Evolutionary conservation across 345 rosid genomes (phyloP).

Genomic region (Sonneratia caseolaris): DNA sequence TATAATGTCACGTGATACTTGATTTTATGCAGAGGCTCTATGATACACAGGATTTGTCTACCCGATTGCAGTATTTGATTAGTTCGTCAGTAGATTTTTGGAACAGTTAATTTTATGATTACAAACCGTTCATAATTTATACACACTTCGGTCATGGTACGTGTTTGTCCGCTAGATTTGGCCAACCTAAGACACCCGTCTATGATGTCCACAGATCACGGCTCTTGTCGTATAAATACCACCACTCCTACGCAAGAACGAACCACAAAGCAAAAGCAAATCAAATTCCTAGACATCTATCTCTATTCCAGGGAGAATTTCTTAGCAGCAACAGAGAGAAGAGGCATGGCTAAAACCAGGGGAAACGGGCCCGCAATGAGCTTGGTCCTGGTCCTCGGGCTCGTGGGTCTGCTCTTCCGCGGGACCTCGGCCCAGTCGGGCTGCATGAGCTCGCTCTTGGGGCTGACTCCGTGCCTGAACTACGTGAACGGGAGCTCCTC

Average conservation of each 20-base stretch:
- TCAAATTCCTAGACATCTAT: neutral
- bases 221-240: constrained; percentile 3
- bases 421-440: constrained; percentile 24
- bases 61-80: no score
- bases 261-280: neutral
- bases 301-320: neutral
- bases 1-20: no score
- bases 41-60: no score
- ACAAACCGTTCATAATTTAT: no score
- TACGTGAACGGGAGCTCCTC: constrained; percentile 37
- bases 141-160: no score
- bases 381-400: neutral
- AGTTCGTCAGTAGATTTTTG: no score
- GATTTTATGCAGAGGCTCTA: no score
- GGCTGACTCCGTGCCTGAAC: constrained; percentile 33
- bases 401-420: constrained; percentile 5
- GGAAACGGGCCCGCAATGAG: neutral
- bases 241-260: no score
- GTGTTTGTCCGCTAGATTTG: no score
- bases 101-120: neutral
- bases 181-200: neutral
- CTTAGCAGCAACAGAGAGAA: neutral
- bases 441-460: constrained; percentile 22
- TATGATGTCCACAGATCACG: neutral
- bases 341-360: neutral